Evolutionary conservation across 2,329 filamentous ascomycete species (phyloP).

Genomic region (Apiospora aurea): DNA sequence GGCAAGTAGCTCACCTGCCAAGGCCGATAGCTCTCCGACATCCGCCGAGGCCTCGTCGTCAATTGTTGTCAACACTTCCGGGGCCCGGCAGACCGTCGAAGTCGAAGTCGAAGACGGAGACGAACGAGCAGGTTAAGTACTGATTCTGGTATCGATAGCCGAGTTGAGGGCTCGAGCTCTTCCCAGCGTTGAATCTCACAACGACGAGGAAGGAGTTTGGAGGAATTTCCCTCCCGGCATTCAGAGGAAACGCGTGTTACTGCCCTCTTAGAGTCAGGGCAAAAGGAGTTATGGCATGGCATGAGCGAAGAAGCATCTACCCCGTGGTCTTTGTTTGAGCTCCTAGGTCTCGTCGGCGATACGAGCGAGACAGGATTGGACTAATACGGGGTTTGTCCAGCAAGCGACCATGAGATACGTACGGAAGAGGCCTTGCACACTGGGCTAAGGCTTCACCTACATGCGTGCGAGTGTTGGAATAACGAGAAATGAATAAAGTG

Average conservation of each 20-base stretch:
- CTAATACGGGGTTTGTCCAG: neutral
- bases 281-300: neutral
- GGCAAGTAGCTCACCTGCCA: neutral
- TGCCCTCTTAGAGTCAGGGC: neutral
- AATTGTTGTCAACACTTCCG: neutral
- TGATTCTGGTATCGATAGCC: neutral
- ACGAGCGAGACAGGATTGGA: conserved; percentile 1
- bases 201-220: neutral
- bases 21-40: neutral
- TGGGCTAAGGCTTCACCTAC: neutral
- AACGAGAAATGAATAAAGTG: neutral
- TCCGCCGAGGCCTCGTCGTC: neutral
- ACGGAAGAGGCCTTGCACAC: neutral
- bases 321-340: neutral
- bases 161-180: neutral
- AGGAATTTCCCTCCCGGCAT: neutral
- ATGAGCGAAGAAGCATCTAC: neutral
- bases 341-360: neutral
- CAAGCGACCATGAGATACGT: neutral
- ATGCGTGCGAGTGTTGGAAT: neutral
- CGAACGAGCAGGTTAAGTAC: neutral
- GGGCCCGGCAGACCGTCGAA: neutral
- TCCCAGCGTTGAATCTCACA: neutral
- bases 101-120: neutral
- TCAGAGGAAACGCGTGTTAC: neutral